Percentiles rank a stretch among this genome's conserved stretches.
These are phyloP conservation scores for Aspergillus fumigatus DNA, from an alignment of 2,329 filamentous ascomycete species.

Conservation along the genomic window DNA sequence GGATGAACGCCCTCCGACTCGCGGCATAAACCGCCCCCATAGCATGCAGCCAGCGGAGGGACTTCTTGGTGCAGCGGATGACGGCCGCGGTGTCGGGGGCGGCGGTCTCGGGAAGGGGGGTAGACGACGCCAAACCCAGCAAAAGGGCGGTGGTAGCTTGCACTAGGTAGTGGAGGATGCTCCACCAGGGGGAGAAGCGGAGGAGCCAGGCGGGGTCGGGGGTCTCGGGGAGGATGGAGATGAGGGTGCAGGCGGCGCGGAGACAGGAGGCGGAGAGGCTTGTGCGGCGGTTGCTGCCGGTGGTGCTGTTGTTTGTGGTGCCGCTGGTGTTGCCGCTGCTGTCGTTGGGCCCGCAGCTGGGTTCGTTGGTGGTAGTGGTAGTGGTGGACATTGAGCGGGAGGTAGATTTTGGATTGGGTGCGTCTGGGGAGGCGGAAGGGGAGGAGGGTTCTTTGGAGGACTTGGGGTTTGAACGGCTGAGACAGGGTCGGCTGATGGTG, in stretches of 20 bases:
- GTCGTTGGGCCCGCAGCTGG: too few relatives aligned
- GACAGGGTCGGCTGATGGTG: constrained; percentile 40
- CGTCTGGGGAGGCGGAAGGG: background rate
- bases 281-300: constrained; percentile 9
- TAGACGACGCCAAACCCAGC: constrained; percentile 30
- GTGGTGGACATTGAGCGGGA: too few relatives aligned
- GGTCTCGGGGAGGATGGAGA: constrained; percentile 35
- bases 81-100: constrained; percentile 2
- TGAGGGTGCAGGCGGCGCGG: constrained; percentile 33
- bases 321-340: too few relatives aligned
- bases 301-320: background rate
- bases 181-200: constrained; percentile 39
- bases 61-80: constrained; percentile 31
- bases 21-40: constrained; percentile 28
- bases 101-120: too few relatives aligned
- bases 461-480: constrained; percentile 27
- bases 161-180: constrained; percentile 40
- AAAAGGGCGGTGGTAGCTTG: constrained; percentile 40
- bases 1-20: constrained; percentile 31
- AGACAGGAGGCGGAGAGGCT: constrained; percentile 34
- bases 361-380: too few relatives aligned
- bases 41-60: constrained; percentile 34
- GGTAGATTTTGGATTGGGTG: too few relatives aligned
- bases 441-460: background rate
- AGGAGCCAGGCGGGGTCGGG: constrained; percentile 32